Percentiles rank a stretch among this genome's conserved stretches.
phyloP scores from a whole-genome alignment of 108 stramenopile genomes.

The Stephanodiscus triporus region DNA sequence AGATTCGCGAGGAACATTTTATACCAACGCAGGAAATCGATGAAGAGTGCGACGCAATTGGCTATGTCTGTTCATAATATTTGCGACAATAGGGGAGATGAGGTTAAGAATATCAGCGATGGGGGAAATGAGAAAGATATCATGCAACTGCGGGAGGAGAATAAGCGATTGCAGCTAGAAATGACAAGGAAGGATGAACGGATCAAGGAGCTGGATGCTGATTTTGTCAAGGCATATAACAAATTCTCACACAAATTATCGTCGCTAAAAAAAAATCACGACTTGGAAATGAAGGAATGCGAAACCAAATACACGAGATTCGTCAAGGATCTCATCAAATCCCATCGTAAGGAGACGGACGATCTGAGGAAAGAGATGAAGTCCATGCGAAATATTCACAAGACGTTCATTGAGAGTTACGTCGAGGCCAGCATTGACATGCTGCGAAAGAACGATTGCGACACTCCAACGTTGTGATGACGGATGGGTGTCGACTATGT shows the following conservation, averaged over 20 bases:
- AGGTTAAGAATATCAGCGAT: too few relatives aligned
- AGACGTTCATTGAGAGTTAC: slow-evolving; percentile 8
- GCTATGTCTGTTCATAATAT: neutral
- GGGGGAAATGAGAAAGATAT: neutral
- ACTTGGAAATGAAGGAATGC: neutral
- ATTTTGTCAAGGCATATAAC: neutral
- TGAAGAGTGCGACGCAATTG: slow-evolving; percentile 13
- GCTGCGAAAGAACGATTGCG: neutral
- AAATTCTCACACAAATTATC: neutral
- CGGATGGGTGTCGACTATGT: neutral
- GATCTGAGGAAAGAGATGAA: slow-evolving; percentile 9
- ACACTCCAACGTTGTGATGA: slow-evolving; percentile 1
- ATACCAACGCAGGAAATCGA: slow-evolving; percentile 10
- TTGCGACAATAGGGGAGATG: neutral
- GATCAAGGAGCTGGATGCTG: slow-evolving; percentile 2
- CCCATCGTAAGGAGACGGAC: slow-evolving; percentile 6
- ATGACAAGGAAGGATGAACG: neutral
- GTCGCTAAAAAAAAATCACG: neutral
- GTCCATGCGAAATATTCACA: slow-evolving; percentile 1
- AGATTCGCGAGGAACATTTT: slow-evolving; percentile 6
- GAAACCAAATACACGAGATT: slow-evolving; percentile 1
- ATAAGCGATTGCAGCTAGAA: neutral
- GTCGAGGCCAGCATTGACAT: slow-evolving; percentile 1
- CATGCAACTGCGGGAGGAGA: neutral
- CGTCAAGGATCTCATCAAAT: neutral